Evolutionary conservation across 176 grass and related monocot genomes (phyloP).

Genomic region (Dactylis glomerata): DNA sequence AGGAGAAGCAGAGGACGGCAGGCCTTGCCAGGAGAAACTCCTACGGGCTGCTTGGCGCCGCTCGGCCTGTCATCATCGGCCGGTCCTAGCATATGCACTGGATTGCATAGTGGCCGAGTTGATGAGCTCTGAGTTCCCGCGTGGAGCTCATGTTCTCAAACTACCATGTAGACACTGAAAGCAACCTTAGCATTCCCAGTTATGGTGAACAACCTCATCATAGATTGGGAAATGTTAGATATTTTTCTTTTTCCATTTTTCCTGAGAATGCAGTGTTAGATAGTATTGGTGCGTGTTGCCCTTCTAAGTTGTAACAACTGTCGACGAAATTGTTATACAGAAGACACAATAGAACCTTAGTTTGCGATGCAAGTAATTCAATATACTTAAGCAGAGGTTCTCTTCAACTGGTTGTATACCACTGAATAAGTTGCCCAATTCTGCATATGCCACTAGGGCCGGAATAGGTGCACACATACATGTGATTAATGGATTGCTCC

Average conservation of each 20-base stretch:
- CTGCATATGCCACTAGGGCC: not conserved
- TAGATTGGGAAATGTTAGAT: not conserved
- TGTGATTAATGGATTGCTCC: too few relatives aligned
- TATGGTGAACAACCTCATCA: not conserved
- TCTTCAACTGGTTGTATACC: not conserved
- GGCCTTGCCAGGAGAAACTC: conserved; percentile 24
- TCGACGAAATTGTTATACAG: not conserved
- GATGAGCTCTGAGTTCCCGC: conserved; percentile 16
- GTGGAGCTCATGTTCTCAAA: not conserved
- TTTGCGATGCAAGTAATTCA: too few relatives aligned
- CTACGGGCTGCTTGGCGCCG: conserved; percentile 26
- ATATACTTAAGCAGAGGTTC: too few relatives aligned
- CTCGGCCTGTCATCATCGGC: not conserved
- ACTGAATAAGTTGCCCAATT: not conserved
- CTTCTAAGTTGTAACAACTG: not conserved
- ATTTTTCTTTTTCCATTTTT: not conserved
- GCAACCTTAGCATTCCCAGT: not conserved
- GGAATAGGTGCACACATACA: not conserved
- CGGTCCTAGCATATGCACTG: not conserved
- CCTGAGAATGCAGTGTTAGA: not conserved
- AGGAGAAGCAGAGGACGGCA: not conserved
- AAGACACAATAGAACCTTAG: not conserved
- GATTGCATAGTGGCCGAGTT: not conserved
- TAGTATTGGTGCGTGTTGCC: not conserved
- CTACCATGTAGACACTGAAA: not conserved